Evolutionary conservation across 2,329 filamentous ascomycete species (phyloP).

Genomic region (Fusarium ambrosium): DNA sequence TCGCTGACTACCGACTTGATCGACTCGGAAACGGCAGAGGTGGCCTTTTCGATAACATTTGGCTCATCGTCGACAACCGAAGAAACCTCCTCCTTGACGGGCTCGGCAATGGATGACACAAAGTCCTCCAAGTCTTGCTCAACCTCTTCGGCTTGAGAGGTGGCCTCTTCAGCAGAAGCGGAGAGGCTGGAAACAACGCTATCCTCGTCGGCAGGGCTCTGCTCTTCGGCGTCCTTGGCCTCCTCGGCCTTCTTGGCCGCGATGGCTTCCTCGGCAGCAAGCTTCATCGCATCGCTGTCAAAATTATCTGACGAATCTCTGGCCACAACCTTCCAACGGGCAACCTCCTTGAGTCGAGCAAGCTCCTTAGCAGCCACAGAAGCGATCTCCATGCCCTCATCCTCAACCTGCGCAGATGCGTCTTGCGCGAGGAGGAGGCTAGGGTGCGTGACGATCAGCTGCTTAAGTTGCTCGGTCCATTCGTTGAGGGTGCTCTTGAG

Average conservation of each 20-base stretch:
- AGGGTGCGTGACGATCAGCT: conserved; percentile 80
- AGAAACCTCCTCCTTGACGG: conserved; percentile 23
- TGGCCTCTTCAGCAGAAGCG: conserved; percentile 24
- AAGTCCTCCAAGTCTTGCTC: conserved; percentile 41
- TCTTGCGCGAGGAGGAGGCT: conserved; percentile 77
- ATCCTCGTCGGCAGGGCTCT: conserved; percentile 47
- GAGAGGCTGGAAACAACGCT: conserved; percentile 29
- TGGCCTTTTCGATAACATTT: conserved; percentile 33
- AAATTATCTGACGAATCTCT: conserved; percentile 84
- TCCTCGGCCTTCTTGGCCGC: conserved; percentile 42
- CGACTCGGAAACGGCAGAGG: conserved; percentile 23
- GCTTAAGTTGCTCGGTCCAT: conserved; percentile 86
- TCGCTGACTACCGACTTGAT: conserved; percentile 25
- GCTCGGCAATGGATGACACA: conserved; percentile 37
- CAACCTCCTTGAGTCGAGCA: conserved; percentile 83
- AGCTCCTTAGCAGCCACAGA: conserved; percentile 85
- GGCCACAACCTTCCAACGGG: conserved; percentile 84
- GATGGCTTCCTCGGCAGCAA: conserved; percentile 61
- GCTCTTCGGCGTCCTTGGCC: conserved; percentile 42
- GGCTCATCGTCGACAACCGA: conserved; percentile 21
- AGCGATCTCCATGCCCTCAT: conserved; percentile 83
- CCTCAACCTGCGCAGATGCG: conserved; percentile 77
- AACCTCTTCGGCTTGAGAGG: conserved; percentile 23
- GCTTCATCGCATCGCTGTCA: conserved; percentile 73
- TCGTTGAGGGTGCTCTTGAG: conserved; percentile 85